Conservation (phyloP, 768 basidiomycete species). For the Podaxis sp. region DNA sequence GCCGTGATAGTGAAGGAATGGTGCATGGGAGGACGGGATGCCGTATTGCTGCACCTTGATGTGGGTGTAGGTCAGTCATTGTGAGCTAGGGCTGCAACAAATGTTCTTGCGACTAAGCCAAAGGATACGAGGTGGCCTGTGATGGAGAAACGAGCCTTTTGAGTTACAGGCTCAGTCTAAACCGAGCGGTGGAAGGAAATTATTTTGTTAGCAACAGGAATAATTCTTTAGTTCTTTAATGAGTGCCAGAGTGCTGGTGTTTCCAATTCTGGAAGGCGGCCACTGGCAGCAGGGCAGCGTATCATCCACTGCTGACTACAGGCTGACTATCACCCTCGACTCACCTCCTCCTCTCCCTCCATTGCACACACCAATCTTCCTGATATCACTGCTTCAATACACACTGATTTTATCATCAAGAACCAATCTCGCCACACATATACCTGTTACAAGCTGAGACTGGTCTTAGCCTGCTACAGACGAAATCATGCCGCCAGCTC, state of each 20-base stretch:
- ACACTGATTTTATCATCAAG: neutral
- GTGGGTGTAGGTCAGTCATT: too few species aligned
- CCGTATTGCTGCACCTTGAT: too few species aligned
- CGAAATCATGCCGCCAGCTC: conserved; percentile 8
- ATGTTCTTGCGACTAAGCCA: too few species aligned
- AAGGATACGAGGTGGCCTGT: too few species aligned
- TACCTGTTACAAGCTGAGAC: neutral
- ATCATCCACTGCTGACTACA: conserved; percentile 8
- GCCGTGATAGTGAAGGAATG: too few species aligned
- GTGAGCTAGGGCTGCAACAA: too few species aligned
- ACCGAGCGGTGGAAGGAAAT: too few species aligned
- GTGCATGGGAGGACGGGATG: too few species aligned
- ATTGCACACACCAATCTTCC: neutral
- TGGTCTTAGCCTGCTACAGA: neutral
- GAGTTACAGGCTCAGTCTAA: too few species aligned
- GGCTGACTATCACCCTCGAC: conserved; percentile 5
- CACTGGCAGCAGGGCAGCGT: conserved; percentile 1
- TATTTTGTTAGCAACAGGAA: neutral
- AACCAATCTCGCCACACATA: neutral
- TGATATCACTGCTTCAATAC: neutral
- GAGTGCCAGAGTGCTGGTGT: neutral
- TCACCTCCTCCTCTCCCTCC: neutral
- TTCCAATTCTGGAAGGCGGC: conserved; percentile 2
- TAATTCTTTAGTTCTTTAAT: neutral
- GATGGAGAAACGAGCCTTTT: too few species aligned